A percentile compares a stretch with the other conserved stretches of the same genome.
Evolutionary conservation across 352 stramenopile species (phyloP).

Genomic region (Phytophthora idaei): DNA sequence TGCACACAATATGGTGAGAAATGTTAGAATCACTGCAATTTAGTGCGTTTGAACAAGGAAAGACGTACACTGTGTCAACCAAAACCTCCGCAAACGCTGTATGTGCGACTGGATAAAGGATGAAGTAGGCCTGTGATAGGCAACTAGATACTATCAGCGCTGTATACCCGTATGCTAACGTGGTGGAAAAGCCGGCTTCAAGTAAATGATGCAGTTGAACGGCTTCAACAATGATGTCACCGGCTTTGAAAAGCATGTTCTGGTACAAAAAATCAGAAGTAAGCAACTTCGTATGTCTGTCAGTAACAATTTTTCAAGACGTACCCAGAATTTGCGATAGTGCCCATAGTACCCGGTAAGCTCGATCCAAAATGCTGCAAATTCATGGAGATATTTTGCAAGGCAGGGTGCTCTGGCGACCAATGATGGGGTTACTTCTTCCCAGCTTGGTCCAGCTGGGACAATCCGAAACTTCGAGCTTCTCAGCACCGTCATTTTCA

Average conservation of each 20-base stretch:
- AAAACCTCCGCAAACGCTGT: constrained; percentile 32
- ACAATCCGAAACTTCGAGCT: constrained; percentile 1
- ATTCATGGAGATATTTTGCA: background rate
- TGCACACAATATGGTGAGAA: background rate
- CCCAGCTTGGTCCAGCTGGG: background rate
- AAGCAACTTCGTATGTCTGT: background rate
- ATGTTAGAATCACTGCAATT: too few species aligned
- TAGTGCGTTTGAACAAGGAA: background rate
- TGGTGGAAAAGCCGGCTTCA: constrained; percentile 13
- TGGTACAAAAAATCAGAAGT: background rate
- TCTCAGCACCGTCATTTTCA: constrained; percentile 32
- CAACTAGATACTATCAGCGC: constrained; percentile 17
- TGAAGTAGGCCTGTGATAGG: constrained; percentile 17
- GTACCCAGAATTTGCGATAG: constrained; percentile 17
- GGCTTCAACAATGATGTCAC: constrained; percentile 21
- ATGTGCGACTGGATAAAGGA: constrained; percentile 7
- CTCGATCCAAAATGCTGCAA: constrained; percentile 1
- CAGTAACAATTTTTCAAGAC: background rate
- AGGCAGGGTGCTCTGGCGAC: background rate
- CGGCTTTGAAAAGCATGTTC: constrained; percentile 22
- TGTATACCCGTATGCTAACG: constrained; percentile 16
- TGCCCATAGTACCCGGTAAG: constrained; percentile 12
- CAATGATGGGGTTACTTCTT: background rate
- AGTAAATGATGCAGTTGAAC: constrained; percentile 23
- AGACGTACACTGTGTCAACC: constrained; percentile 30